A percentile compares a stretch with the other conserved stretches of the same genome.
These are phyloP conservation scores for Posidonia oceanica DNA, from an alignment of 116 monocot genomes.

Conservation along the genomic window DNA sequence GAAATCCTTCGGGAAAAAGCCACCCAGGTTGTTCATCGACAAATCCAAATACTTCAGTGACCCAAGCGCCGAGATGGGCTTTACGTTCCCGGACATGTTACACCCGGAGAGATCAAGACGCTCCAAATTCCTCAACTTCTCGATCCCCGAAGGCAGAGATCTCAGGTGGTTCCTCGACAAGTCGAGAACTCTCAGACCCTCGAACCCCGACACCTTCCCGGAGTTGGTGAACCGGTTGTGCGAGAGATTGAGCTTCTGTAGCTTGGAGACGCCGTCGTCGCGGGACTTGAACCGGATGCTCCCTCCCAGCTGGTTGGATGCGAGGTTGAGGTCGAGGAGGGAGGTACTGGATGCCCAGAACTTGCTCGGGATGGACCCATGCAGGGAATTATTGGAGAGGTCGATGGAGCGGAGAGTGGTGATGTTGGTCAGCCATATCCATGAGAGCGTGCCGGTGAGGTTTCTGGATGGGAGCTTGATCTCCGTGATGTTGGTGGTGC, in stretches of 20 bases:
- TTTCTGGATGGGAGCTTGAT: slow-evolving; percentile 38
- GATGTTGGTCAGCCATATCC: slow-evolving; percentile 40
- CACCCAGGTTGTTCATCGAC: slow-evolving; percentile 36
- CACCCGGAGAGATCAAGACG: slow-evolving; percentile 42
- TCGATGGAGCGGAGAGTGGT: slow-evolving; percentile 47
- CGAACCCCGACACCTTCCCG: slow-evolving; percentile 12
- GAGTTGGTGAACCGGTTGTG: slow-evolving; percentile 62
- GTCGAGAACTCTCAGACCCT: slow-evolving; percentile 29
- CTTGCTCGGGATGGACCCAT: slow-evolving; percentile 47
- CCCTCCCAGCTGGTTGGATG: slow-evolving; percentile 69
- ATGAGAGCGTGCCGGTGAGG: slow-evolving; percentile 57
- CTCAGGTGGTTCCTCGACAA: slow-evolving; percentile 33
- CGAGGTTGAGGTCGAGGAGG: slow-evolving; percentile 44
- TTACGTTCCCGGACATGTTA: slow-evolving; percentile 19
- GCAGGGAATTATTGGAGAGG: slow-evolving; percentile 59
- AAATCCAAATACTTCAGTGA: slow-evolving; percentile 27
- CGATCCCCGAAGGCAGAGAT: slow-evolving; percentile 13
- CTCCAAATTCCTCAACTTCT: slow-evolving; percentile 6
- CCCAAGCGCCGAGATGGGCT: slow-evolving; percentile 1
- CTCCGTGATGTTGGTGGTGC: slow-evolving; percentile 3
- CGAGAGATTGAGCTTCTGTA: slow-evolving; percentile 45
- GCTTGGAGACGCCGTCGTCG: background rate
- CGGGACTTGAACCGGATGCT: slow-evolving; percentile 24
- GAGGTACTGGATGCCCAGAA: slow-evolving; percentile 41
- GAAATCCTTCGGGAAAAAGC: slow-evolving; percentile 26